A percentile compares a stretch with the other conserved stretches of the same genome.
Conservation (phyloP, 1,284 basidiomycete genomes). For the Trichosporon faecale region DNA sequence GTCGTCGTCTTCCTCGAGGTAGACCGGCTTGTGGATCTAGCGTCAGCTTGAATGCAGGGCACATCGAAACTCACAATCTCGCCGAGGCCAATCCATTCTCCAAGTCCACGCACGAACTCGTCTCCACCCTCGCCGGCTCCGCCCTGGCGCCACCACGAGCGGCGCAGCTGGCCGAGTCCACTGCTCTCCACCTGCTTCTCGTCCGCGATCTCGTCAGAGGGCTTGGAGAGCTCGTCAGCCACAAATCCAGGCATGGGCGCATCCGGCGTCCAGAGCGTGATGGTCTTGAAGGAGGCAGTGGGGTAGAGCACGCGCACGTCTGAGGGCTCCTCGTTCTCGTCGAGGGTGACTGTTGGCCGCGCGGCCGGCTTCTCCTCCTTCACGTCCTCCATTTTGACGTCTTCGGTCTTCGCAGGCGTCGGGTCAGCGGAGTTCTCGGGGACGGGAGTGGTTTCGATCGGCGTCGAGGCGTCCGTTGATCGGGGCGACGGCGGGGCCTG, state of each 20-base stretch:
- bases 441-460: neutral
- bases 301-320: conserved; percentile 32
- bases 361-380: neutral
- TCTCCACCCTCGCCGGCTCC: conserved; percentile 48
- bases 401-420: neutral
- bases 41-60: neutral
- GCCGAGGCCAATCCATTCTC: conserved; percentile 44
- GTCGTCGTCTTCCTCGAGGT: conserved; percentile 9
- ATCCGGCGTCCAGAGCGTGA: conserved; percentile 47
- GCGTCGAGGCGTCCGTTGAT: neutral
- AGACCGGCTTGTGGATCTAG: conserved; percentile 22
- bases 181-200: neutral
- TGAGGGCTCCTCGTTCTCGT: neutral
- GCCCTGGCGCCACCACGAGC: conserved; percentile 43
- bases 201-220: neutral
- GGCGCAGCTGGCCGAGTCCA: neutral
- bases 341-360: neutral
- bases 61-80: conserved; percentile 38
- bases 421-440: neutral
- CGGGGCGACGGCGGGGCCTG: neutral
- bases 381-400: neutral
- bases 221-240: conserved; percentile 21
- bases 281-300: conserved; percentile 28
- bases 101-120: conserved; percentile 46
- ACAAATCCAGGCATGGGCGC: conserved; percentile 40